These are phyloP conservation scores for Pachysandra terminalis DNA, from an alignment of 164 flowering plant genomes.

Conservation along the genomic window DNA sequence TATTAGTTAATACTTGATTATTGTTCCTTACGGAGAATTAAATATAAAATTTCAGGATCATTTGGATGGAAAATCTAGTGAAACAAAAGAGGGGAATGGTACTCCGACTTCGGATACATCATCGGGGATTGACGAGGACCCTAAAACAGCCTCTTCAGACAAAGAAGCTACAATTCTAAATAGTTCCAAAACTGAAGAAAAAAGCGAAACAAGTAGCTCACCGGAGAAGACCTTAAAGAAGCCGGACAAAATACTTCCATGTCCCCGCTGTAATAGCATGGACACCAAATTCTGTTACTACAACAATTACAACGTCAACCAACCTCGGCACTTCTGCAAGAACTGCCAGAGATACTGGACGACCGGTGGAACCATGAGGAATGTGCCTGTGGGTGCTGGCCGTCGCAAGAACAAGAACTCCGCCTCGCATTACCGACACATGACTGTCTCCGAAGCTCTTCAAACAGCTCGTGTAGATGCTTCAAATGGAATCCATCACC, in stretches of 20 bases:
- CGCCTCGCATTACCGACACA: conserved; percentile 50
- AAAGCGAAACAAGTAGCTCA: conserved; percentile 26
- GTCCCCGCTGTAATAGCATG: conserved; percentile 88
- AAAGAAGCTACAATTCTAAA: conserved; percentile 28
- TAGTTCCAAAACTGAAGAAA: conserved; percentile 26
- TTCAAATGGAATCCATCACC: conserved; percentile 33
- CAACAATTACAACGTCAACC: conserved; percentile 81
- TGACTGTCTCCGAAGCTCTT: conserved; percentile 59
- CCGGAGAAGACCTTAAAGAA: conserved; percentile 61
- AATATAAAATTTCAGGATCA: conserved; percentile 29
- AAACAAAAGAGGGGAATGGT: conserved; percentile 15
- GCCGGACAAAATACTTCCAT: conserved; percentile 80
- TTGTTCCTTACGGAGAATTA: background rate
- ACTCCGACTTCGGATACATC: conserved; percentile 14
- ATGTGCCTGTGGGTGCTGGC: conserved; percentile 88
- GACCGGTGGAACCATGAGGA: conserved; percentile 85
- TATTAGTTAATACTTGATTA: no score
- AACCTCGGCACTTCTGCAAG: conserved; percentile 87
- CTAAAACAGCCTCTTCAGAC: conserved; percentile 28
- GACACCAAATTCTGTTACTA: conserved; percentile 89
- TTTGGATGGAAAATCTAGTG: conserved; percentile 13
- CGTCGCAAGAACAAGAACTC: conserved; percentile 82
- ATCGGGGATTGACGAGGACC: conserved; percentile 25
- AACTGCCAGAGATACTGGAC: conserved; percentile 93
- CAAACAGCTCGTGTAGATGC: conserved; percentile 38